A percentile compares a stretch with the other conserved stretches of the same genome.
Conservation (phyloP, 2,329 filamentous ascomycete genomes). For the Shiraia bambusicola region DNA sequence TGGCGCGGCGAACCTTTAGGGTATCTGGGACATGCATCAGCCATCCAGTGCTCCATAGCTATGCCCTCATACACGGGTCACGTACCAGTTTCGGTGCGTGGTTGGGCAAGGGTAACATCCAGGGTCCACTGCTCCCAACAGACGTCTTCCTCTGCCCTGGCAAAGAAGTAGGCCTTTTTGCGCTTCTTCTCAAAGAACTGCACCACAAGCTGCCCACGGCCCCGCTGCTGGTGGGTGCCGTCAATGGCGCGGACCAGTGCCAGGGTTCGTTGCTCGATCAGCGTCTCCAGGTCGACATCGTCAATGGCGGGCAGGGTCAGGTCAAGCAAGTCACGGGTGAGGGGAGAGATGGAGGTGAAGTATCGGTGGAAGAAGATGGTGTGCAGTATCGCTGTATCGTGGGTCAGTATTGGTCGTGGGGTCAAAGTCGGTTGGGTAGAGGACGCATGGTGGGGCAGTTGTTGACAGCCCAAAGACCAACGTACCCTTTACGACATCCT, state of each 20-base stretch:
- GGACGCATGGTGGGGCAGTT: slow-evolving; percentile 3
- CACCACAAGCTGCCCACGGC: slow-evolving; percentile 76
- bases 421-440: slow-evolving; percentile 5
- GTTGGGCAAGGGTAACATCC: slow-evolving; percentile 89
- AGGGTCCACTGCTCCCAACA: slow-evolving; percentile 97
- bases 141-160: slow-evolving; percentile 83
- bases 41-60: not conserved
- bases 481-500: slow-evolving; percentile 87
- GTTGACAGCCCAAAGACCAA: slow-evolving; percentile 14
- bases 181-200: slow-evolving; percentile 95
- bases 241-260: slow-evolving; percentile 77
- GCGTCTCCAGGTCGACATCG: slow-evolving; percentile 85
- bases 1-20: slow-evolving; percentile 82
- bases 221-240: slow-evolving; percentile 56
- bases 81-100: slow-evolving; percentile 82
- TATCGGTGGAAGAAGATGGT: slow-evolving; percentile 99
- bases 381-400: slow-evolving; percentile 74
- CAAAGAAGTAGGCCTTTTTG: slow-evolving; percentile 71
- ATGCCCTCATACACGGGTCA: not conserved
- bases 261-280: slow-evolving; percentile 85
- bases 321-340: slow-evolving; percentile 85
- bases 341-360: slow-evolving; percentile 82
- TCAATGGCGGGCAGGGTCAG: slow-evolving; percentile 86
- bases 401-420: slow-evolving; percentile 12
- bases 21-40: slow-evolving; percentile 62